Conservation (phyloP, 2,329 filamentous ascomycete species). For the Geoglossum cookeanum region DNA sequence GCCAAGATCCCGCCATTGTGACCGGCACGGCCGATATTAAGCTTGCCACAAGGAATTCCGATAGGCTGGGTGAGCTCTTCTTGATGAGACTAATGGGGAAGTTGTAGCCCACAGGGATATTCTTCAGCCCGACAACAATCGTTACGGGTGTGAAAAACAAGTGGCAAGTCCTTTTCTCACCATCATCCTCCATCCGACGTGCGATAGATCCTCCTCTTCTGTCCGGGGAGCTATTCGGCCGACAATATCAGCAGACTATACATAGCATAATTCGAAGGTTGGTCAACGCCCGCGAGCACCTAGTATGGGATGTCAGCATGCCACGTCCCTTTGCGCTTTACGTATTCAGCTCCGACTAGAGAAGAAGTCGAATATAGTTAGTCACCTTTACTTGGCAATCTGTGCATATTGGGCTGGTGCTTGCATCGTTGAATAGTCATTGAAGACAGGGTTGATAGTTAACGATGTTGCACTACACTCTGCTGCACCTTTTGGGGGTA, state of each 20-base stretch:
- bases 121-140: not conserved
- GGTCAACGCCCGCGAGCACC: not conserved
- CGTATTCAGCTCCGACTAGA: slow-evolving; percentile 20
- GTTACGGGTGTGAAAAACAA: not conserved
- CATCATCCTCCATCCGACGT: not conserved
- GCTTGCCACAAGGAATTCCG: slow-evolving; percentile 64
- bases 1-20: slow-evolving; percentile 75
- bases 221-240: slow-evolving; percentile 27
- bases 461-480: slow-evolving; percentile 30
- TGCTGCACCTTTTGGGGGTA: slow-evolving; percentile 28
- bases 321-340: slow-evolving; percentile 24
- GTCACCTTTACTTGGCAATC: slow-evolving; percentile 14
- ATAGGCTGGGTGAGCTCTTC: slow-evolving; percentile 78
- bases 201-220: slow-evolving; percentile 19
- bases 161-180: not conserved
- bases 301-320: slow-evolving; percentile 10
- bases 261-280: not conserved
- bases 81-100: slow-evolving; percentile 66
- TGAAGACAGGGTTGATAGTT: slow-evolving; percentile 25
- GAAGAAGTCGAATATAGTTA: slow-evolving; percentile 14
- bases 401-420: slow-evolving; percentile 24
- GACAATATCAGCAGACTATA: slow-evolving; percentile 17
- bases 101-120: slow-evolving; percentile 33
- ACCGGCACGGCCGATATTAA: slow-evolving; percentile 64
- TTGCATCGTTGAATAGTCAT: not conserved